A percentile compares a stretch with the other conserved stretches of the same genome.
phyloP scores from a whole-genome alignment of 768 basidiomycete species.

The Flagelloscypha sp. region DNA sequence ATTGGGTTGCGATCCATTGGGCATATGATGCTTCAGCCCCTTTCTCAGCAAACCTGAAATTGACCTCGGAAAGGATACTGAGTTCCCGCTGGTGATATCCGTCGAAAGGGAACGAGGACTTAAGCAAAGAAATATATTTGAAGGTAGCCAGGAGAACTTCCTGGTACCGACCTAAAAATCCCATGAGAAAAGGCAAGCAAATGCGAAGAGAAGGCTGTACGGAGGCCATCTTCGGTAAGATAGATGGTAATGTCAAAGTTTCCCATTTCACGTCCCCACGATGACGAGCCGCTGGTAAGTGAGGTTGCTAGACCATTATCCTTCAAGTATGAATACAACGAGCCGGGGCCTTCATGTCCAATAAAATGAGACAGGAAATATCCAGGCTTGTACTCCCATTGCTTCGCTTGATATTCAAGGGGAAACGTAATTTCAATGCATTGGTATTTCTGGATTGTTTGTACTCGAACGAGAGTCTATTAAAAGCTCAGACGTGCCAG shows the following conservation, averaged over 20 bases:
- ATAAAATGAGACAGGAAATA: conserved; percentile 37
- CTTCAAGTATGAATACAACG: conserved; percentile 42
- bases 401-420: conserved; percentile 28
- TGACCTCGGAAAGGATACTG: conserved; percentile 57
- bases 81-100: conserved; percentile 70
- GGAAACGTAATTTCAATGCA: conserved; percentile 27
- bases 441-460: conserved; percentile 30
- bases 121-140: conserved; percentile 28
- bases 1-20: conserved; percentile 58
- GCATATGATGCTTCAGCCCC: conserved; percentile 73
- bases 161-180: conserved; percentile 27
- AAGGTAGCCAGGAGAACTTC: conserved; percentile 33
- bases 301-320: conserved; percentile 32
- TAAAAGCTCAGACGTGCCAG: conserved; percentile 27
- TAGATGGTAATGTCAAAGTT: conserved; percentile 29
- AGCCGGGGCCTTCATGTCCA: conserved; percentile 46
- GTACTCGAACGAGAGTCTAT: conserved; percentile 28
- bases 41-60: conserved; percentile 86
- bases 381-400: conserved; percentile 32
- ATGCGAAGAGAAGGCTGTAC: conserved; percentile 20
- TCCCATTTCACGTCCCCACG: conserved; percentile 25
- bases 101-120: conserved; percentile 31
- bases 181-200: conserved; percentile 1
- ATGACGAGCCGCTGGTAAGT: conserved; percentile 28
- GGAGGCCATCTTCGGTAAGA: conserved; percentile 41